These are phyloP conservation scores for Talaromyces sp. DNA, from an alignment of 2,329 filamentous ascomycete species.

Conservation along the genomic window DNA sequence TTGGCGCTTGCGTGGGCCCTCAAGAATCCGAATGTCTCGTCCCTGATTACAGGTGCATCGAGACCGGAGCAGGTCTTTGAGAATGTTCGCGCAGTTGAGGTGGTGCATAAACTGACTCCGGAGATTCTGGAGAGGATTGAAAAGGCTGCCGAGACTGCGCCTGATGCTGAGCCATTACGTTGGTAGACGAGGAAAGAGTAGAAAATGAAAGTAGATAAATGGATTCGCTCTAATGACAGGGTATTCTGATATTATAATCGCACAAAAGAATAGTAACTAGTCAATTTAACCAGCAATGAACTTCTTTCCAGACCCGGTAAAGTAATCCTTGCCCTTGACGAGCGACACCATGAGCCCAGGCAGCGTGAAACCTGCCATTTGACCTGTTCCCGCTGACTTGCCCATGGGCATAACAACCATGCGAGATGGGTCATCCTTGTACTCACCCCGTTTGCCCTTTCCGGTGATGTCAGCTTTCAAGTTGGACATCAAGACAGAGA, in stretches of 20 bases:
- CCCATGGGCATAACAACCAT: conserved; percentile 22
- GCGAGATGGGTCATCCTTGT: not conserved
- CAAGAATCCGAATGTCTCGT: conserved; percentile 57
- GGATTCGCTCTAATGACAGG: not conserved
- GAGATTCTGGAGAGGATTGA: conserved; percentile 23
- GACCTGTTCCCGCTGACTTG: conserved; percentile 21
- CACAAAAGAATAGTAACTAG: not conserved
- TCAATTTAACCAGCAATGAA: conserved; percentile 13
- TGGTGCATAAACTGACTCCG: conserved; percentile 21
- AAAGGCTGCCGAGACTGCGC: conserved; percentile 11
- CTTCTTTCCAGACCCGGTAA: conserved; percentile 16
- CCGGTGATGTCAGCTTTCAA: conserved; percentile 23
- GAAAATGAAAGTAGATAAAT: not conserved
- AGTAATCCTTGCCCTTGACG: conserved; percentile 27
- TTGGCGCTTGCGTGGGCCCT: conserved; percentile 60
- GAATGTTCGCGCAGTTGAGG: conserved; percentile 35
- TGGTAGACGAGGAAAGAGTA: not conserved
- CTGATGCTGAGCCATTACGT: conserved; percentile 12
- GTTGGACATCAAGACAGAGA: conserved; percentile 20
- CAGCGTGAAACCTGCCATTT: conserved; percentile 18
- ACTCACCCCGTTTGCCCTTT: conserved; percentile 18
- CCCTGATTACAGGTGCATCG: conserved; percentile 45
- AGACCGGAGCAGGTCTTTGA: conserved; percentile 46
- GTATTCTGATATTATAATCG: not conserved
- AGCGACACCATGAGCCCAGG: conserved; percentile 22